Evolutionary conservation across 495 filamentous ascomycete genomes (phyloP), one percentile per base, ranked within the genome.

Genomic region (Aspergillus incahuasiensis): DNA sequence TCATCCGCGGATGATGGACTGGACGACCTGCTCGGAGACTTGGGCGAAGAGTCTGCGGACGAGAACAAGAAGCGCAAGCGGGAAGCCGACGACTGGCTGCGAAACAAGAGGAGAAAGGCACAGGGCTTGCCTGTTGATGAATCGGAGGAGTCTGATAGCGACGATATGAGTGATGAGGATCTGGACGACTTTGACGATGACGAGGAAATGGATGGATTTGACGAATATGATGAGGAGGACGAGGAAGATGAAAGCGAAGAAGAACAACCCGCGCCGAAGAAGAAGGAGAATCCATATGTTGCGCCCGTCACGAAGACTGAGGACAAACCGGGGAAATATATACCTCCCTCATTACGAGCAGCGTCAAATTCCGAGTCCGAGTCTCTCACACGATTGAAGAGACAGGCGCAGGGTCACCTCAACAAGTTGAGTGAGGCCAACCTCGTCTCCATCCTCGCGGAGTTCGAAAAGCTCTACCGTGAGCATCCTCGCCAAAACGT

Each of bases 341-440:
- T 96, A 9, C 92, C 95, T 8, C 94, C 92, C 9, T 94, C 90
- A 9, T 73, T 94, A 28, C 84, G 92, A 25, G 83, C 81, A 51
- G 71, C 76, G 24, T 69, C 76, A 0, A 73, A 79, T 11, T 83
- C 82, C 1, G 85, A 88, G 47, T 75, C 79, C 1, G 90, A 96
- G 65, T 75, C 81, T 30, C 77, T 89, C 7, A 76, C 78, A 6
- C 84, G 86, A 19, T 70, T 98, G 40, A 83, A 82, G 47, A 82
- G 91, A 48, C 88, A 92, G 64, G 80, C 87, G 15, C 90, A 96
- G 59, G 94, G 94, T 67, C 78, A 94, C 9, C 77, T 97, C 56
- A 98, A 98, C 74, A 87, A 92, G 63, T 72, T 98, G 40, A 96
- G 95, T 1, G 92, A 97, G 65, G 84, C 90, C 3, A 97, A 90